These are phyloP conservation scores for Pichia pseudocactophila DNA, from an alignment of 805 yeast genomes.

Conservation along the genomic window DNA sequence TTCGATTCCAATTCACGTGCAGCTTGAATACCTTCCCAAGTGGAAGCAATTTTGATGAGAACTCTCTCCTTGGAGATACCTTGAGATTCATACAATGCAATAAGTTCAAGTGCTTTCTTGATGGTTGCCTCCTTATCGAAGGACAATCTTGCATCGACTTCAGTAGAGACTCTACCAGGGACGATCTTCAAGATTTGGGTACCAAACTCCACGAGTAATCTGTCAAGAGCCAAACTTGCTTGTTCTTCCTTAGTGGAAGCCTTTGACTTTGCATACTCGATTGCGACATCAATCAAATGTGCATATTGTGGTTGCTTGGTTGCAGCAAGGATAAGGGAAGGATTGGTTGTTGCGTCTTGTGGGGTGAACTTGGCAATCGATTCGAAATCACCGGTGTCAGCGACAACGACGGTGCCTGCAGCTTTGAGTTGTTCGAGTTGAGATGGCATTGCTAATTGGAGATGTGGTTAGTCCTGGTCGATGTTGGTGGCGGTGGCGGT, in stretches of 20 bases:
- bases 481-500: too few relatives aligned
- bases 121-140: slow-evolving; percentile 92
- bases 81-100: slow-evolving; percentile 71
- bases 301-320: slow-evolving; percentile 85
- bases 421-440: slow-evolving; percentile 91
- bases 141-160: slow-evolving; percentile 97
- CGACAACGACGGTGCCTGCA: slow-evolving; percentile 91
- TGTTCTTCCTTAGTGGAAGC: slow-evolving; percentile 53
- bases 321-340: slow-evolving; percentile 94
- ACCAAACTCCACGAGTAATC: slow-evolving; percentile 93
- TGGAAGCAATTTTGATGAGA: slow-evolving; percentile 92
- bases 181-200: slow-evolving; percentile 84
- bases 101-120: slow-evolving; percentile 87
- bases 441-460: slow-evolving; percentile 39
- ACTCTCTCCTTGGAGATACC: slow-evolving; percentile 88
- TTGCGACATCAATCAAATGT: slow-evolving; percentile 81
- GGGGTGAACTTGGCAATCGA: slow-evolving; percentile 96
- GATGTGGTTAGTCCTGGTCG: too few relatives aligned
- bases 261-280: slow-evolving; percentile 68
- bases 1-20: slow-evolving; percentile 90
- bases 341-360: slow-evolving; percentile 99
- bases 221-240: slow-evolving; percentile 80
- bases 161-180: slow-evolving; percentile 99
- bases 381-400: slow-evolving; percentile 98
- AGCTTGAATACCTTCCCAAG: slow-evolving; percentile 99